phyloP scores from a whole-genome alignment of 495 filamentous ascomycete genomes.

The Daldinia caldariorum region DNA sequence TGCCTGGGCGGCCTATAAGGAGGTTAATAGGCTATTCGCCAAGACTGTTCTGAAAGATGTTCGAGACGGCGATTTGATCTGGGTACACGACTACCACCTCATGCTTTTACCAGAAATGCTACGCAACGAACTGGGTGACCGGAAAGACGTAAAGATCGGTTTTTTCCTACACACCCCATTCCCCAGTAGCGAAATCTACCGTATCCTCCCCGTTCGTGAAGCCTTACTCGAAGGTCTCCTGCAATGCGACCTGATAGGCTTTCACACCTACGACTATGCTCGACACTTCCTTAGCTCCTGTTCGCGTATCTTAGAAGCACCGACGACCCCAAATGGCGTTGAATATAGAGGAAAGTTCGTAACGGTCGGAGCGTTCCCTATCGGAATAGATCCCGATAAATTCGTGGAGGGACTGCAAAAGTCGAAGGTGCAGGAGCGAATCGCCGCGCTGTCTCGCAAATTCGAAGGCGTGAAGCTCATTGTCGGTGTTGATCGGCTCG shows the following conservation, averaged over 20 bases:
- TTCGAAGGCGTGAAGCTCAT: constrained; percentile 91
- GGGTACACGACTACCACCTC: constrained; percentile 97
- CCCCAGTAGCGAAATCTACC: constrained; percentile 90
- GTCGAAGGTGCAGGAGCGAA: constrained; percentile 79
- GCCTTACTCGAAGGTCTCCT: constrained; percentile 81
- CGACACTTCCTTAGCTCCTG: constrained; percentile 90
- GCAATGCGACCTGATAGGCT: constrained; percentile 87
- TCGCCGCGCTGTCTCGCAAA: constrained; percentile 76
- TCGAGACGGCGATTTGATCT: constrained; percentile 82
- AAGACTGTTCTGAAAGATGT: constrained; percentile 77
- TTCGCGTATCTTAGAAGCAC: constrained; percentile 77
- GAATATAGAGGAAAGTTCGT: constrained; percentile 78
- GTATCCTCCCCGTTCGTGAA: constrained; percentile 87
- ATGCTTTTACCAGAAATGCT: constrained; percentile 91
- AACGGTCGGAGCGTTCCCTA: constrained; percentile 84
- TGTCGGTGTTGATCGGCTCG: constrained; percentile 90
- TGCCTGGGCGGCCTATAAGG: constrained; percentile 85
- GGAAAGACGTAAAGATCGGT: constrained; percentile 87
- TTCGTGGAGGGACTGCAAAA: constrained; percentile 89
- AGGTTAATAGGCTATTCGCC: constrained; percentile 88
- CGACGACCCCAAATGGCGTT: constrained; percentile 84
- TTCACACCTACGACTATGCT: constrained; percentile 95
- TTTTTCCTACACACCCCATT: constrained; percentile 97
- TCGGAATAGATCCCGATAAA: constrained; percentile 96
- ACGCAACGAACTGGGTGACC: constrained; percentile 74